Base-by-base conservation (phyloP, 768 basidiomycete species). In the Amanita subjunquillea region DNA sequence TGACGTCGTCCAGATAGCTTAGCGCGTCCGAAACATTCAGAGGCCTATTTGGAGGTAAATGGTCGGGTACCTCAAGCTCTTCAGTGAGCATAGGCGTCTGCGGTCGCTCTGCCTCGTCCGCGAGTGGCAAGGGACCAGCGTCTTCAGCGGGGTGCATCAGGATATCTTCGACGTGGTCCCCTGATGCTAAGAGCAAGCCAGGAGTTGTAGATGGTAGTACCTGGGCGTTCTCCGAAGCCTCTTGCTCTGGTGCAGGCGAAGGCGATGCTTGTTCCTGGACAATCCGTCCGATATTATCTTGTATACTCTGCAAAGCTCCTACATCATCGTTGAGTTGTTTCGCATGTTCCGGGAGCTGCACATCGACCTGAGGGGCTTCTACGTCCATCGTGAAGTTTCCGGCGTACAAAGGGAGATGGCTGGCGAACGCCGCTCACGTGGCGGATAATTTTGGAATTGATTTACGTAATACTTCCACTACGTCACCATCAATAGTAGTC, bases 1-100 rank as follows among this genome's bases (percentile, higher is more conserved):
- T 96, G 69, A 96, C 92, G 25, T 87, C 87, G 63, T 96, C 92
- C 55, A 96, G 79, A 62, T 95, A 96, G 62, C 83, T 86, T 59
- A 95, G 74, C 29, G 92, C 92, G 66, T 96, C 92, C n/a, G 86
- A 83, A 56, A 95, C 92, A 62, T 95, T 92, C 62, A 95, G 72
- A 46, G 87, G 89, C n/a, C 90, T 76, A 47, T 73, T 72, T 12
- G 32, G 34, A 30, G 42, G 43, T 30, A 32, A 30, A 29, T 36
- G 37, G 23, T 50, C 49, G 15, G 43, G 12, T n/a, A 29, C 42
- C 17, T 41, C 44, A 29, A 17, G 36, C 3, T 46, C 51, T 20
- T 53, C 51, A 13, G 10, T 30, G 34, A n/a, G 25, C 36, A 46
- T 45, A 9, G 44, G 44, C 23, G 44, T 38, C 36, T 29, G 32